These are phyloP conservation scores for Agarophyton chilense DNA, from an alignment of 23 red algal genomes.

Conservation along the genomic window DNA sequence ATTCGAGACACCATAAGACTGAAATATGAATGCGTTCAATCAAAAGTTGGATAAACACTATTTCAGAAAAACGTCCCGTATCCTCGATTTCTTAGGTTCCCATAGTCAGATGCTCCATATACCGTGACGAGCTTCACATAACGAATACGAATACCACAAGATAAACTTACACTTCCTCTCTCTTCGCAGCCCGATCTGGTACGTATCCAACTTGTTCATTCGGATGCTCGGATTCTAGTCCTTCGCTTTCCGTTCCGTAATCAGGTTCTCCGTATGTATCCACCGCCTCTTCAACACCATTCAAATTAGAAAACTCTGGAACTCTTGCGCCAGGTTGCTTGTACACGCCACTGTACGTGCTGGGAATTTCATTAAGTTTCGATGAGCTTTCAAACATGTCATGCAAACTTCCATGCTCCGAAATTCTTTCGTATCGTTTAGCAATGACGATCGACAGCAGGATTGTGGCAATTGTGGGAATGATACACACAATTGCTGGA, in stretches of 20 bases:
- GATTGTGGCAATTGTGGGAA: constrained; percentile 45
- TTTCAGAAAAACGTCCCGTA: no score
- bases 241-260: constrained; percentile 13
- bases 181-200: constrained; percentile 38
- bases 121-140: no score
- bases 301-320: constrained; percentile 36
- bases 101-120: no score
- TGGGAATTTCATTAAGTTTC: constrained; percentile 47
- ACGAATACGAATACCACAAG: no score
- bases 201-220: constrained; percentile 58
- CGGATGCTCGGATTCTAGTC: constrained; percentile 32
- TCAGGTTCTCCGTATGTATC: constrained; percentile 38
- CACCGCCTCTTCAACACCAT: constrained; percentile 19
- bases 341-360: constrained; percentile 16
- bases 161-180: constrained; percentile 48
- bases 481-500: constrained; percentile 40
- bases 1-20: background rate
- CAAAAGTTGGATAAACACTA: no score
- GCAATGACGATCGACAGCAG: constrained; percentile 37
- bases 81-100: no score
- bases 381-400: constrained; percentile 53
- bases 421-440: constrained; percentile 41
- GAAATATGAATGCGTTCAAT: background rate
- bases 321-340: constrained; percentile 21
- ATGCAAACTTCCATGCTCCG: constrained; percentile 47